These are phyloP conservation scores for Flagelloscypha sp. DNA, from an alignment of 768 basidiomycete species.

Conservation along the genomic window DNA sequence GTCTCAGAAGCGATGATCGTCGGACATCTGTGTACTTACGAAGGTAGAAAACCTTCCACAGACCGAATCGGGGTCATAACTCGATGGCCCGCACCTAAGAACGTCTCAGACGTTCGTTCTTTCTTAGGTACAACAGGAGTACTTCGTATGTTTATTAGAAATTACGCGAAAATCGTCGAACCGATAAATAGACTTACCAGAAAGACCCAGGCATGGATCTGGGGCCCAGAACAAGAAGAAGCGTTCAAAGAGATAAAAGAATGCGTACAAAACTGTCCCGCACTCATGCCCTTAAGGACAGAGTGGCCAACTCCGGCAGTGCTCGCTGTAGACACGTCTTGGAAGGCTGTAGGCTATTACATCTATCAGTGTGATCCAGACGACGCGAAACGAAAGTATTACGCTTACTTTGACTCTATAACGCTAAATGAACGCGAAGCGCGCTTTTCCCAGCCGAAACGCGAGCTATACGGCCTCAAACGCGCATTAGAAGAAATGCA, in stretches of 20 bases:
- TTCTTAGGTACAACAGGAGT: constrained; percentile 15
- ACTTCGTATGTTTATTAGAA: constrained; percentile 13
- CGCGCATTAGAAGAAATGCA: constrained; percentile 5
- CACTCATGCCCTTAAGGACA: constrained; percentile 25
- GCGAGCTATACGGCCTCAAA: constrained; percentile 19
- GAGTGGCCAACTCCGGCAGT: constrained; percentile 15
- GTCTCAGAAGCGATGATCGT: constrained; percentile 16
- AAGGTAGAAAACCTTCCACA: constrained; percentile 21
- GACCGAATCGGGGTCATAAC: constrained; percentile 17
- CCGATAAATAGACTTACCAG: constrained; percentile 10
- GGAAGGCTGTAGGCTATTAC: constrained; percentile 4
- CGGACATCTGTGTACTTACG: constrained; percentile 26
- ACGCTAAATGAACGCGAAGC: constrained; percentile 7
- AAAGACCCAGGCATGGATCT: constrained; percentile 16
- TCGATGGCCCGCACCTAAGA: constrained; percentile 13
- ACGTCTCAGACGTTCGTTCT: constrained; percentile 10
- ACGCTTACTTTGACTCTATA: constrained; percentile 20
- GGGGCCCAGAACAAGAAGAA: constrained; percentile 10
- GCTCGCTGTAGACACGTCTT: constrained; percentile 21
- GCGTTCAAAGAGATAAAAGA: constrained; percentile 17
- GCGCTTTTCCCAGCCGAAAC: constrained; percentile 18
- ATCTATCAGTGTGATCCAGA: constrained; percentile 8
- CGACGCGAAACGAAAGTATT: constrained; percentile 8
- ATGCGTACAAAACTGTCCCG: constrained; percentile 10
- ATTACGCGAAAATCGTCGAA: constrained; percentile 9